Evolutionary conservation across 2,329 filamentous ascomycete species (phyloP), one percentile per base, ranked within the genome.

Genomic region (Ceratocystis lukuohia): DNA sequence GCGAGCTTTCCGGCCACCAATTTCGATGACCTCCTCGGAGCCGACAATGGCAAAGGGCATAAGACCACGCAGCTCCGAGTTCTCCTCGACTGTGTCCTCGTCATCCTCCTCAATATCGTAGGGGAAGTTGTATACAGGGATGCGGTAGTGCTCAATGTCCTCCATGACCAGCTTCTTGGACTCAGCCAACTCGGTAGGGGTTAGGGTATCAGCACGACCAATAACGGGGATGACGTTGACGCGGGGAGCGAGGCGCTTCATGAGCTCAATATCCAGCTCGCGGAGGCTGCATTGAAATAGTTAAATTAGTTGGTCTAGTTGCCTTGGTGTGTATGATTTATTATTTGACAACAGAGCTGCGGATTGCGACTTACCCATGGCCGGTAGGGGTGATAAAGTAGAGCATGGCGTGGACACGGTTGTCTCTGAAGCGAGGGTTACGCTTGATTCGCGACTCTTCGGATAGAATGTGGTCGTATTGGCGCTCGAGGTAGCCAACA

Each of bases 121-220:
- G 62, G 94, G 94, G 83, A 99, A 99, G 84, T 99, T 99, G 85
- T 99, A 99, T 71, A 99, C 93, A 61, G 94, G 94, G 72, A 99
- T 99, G 75, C 94, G 89, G 82, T 99, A 99, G 79, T 99, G 94
- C 80, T 99, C 94, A 72, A 99, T 99, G 76, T 99, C 94, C 82
- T 99, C 94, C 94, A 99, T 99, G 74, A 99, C 92, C 69, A 99
- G 85, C 84, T 97, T 99, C 86, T 99, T 99, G 71, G 93, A 97
- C 79, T 99, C 94, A 71, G 94, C 94, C 70, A 99, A 84, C 80
- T 99, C 94, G 71, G 90, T 88, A 48, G 94, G 94, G 66, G 94
- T 99, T 70, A 99, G 87, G 25, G 94, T 96, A 77, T 99, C 94
- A 75, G 94, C 94, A 77, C 96, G 96, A 75, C 94, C 94, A 76